Conservation (phyloP, 345 rosid genomes). For the Streptanthus diversifolius region DNA sequence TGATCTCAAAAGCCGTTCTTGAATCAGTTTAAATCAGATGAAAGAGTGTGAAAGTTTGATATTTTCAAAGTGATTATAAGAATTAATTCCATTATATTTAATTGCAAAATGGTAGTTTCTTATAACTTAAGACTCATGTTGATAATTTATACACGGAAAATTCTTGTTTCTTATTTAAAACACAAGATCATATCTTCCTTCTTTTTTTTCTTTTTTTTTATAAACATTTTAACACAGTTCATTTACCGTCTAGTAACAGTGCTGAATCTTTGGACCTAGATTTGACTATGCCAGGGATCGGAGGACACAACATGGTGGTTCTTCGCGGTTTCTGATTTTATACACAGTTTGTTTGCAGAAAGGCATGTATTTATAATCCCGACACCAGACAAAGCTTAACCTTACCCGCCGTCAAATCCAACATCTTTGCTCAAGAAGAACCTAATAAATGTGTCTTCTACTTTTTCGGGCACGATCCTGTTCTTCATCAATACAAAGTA, state of each 20-base stretch:
- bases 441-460: no score
- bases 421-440: no score
- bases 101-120: neutral
- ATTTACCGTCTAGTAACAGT: neutral
- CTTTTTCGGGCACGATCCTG: no score
- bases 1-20: neutral
- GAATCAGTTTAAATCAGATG: neutral
- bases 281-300: neutral
- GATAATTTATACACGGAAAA: neutral
- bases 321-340: slow-evolving; percentile 9
- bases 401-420: no score
- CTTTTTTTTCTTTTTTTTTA: neutral
- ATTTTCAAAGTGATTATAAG: neutral
- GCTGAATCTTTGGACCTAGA: neutral
- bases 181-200: no score
- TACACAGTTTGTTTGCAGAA: neutral
- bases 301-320: neutral
- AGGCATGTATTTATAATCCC: slow-evolving; percentile 12
- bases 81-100: neutral
- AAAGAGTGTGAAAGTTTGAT: neutral
- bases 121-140: neutral
- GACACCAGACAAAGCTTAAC: slow-evolving; percentile 9
- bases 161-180: neutral
- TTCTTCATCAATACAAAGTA: no score
- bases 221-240: neutral